phyloP scores from a whole-genome alignment of 192 early-diverging fungal genomes.

The Bifiguratus adelaidae region DNA sequence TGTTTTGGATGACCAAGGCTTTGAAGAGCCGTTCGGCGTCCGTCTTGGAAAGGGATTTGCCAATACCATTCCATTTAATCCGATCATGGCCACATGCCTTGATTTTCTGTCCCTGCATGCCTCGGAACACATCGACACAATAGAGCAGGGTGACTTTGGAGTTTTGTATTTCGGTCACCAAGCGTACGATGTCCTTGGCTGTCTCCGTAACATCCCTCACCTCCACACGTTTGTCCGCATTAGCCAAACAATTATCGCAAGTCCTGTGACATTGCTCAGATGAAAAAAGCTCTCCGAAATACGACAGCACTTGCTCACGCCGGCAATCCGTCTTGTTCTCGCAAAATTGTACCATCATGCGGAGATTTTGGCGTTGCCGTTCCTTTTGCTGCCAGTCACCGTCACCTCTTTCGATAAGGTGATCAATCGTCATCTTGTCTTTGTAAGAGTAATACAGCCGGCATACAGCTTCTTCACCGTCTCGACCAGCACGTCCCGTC shows the following conservation, averaged over 20 bases:
- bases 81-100: slow-evolving; percentile 32
- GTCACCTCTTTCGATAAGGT: slow-evolving; percentile 75
- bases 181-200: slow-evolving; percentile 29
- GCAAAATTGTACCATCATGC: slow-evolving; percentile 66
- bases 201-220: slow-evolving; percentile 42
- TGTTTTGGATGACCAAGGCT: slow-evolving; percentile 46
- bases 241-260: slow-evolving; percentile 81
- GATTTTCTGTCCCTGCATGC: slow-evolving; percentile 46
- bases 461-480: slow-evolving; percentile 50
- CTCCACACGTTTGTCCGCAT: slow-evolving; percentile 5
- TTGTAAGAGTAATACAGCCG: slow-evolving; percentile 70
- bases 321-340: slow-evolving; percentile 84
- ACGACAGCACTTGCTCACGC: slow-evolving; percentile 74
- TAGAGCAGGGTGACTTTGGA: slow-evolving; percentile 56
- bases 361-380: slow-evolving; percentile 48
- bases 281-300: slow-evolving; percentile 85
- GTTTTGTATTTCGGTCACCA: slow-evolving; percentile 28
- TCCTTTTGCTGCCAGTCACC: slow-evolving; percentile 78
- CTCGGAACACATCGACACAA: slow-evolving; percentile 66
- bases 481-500: slow-evolving; percentile 56
- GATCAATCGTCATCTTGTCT: slow-evolving; percentile 64
- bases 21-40: slow-evolving; percentile 69
- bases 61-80: slow-evolving; percentile 42
- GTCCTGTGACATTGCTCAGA: slow-evolving; percentile 50
- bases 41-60: slow-evolving; percentile 32